phyloP scores from a whole-genome alignment of 2,329 filamentous ascomycete genomes.

The Iodosphaeria phyllophila region DNA sequence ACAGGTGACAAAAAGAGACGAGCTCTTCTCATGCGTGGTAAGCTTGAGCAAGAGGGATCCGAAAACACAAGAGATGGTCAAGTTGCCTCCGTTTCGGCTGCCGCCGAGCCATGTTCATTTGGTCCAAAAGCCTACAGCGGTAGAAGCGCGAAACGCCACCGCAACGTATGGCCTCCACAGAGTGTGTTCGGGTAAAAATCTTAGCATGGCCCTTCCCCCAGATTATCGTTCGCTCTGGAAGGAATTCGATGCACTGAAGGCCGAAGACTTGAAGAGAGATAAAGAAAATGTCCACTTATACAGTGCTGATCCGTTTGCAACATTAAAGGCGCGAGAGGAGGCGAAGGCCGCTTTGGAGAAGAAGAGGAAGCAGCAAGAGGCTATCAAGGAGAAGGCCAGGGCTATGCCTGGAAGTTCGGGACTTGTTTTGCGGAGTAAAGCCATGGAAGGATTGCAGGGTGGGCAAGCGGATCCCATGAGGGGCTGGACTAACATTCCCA shows the following conservation, averaged over 20 bases:
- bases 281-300: constrained; percentile 85
- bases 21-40: constrained; percentile 65
- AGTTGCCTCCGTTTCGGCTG: constrained; percentile 65
- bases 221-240: constrained; percentile 86
- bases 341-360: constrained; percentile 60
- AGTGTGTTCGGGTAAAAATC: constrained; percentile 87
- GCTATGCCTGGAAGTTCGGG: constrained; percentile 40
- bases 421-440: constrained; percentile 29
- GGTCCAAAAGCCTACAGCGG: constrained; percentile 55
- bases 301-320: constrained; percentile 81
- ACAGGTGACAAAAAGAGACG: constrained; percentile 39
- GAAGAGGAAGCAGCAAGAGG: constrained; percentile 54
- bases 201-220: constrained; percentile 85
- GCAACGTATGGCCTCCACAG: constrained; percentile 83
- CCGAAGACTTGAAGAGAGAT: constrained; percentile 60
- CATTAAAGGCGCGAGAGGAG: constrained; percentile 61
- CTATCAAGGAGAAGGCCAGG: constrained; percentile 47
- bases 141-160: constrained; percentile 86
- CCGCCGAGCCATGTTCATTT: constrained; percentile 60
- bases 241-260: constrained; percentile 69
- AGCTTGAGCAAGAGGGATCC: constrained; percentile 56
- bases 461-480: constrained; percentile 34
- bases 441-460: constrained; percentile 14
- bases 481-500: constrained; percentile 70
- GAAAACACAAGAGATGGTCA: constrained; percentile 64